Evolutionary conservation across 208 protist species (phyloP), one percentile per base, ranked within the genome.

Genomic region (Crithidia expoeki): DNA sequence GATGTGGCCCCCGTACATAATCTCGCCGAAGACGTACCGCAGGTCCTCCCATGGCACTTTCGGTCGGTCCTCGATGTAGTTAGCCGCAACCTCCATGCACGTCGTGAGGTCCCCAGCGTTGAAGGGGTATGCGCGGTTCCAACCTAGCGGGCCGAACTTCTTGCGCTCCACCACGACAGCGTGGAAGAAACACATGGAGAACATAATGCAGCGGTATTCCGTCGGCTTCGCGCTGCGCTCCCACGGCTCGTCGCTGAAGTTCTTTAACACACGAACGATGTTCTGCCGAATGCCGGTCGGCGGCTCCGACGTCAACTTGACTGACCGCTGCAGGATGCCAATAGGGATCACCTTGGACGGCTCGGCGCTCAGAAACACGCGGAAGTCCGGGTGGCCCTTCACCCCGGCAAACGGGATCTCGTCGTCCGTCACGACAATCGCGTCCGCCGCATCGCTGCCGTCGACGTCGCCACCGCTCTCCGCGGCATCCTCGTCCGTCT

Each of bases 1-100:
- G 73, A 99, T 99, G 92, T 99, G 98, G 19, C 98, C 98, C 34
- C 98, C 98, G 85, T 99, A 99, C 96, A 99, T 99, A 79, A 99
- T 99, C 79, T 99, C 98, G 70, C 98, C 98, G 90, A 99, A 99
- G 32, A 99, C 97, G 88, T 99, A 99, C 34, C 96, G 85, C 65
- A 99, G 72, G 86, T 99, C 98, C 57, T 99, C 97, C 98, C 98
- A 99, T 68, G 98, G 98, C 3, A 98, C 89, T 83, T 97, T 97
- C 32, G 94, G 95, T 21, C 95, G 81, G 72, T 98, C 95, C 79
- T 99, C 98, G 58, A 99, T 98, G 84, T 99, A 99, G 88, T 99
- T 99, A 46, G 94, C 94, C 12, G 98, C 89, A 23, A 99, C 97
- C 72, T 97, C 89, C 67, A 97, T 86, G 74, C 93, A 99, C 23